A percentile compares a stretch with the other conserved stretches of the same genome.
phyloP scores from a whole-genome alignment of 2,329 filamentous ascomycete genomes.

The Colletotrichum tropicicola region DNA sequence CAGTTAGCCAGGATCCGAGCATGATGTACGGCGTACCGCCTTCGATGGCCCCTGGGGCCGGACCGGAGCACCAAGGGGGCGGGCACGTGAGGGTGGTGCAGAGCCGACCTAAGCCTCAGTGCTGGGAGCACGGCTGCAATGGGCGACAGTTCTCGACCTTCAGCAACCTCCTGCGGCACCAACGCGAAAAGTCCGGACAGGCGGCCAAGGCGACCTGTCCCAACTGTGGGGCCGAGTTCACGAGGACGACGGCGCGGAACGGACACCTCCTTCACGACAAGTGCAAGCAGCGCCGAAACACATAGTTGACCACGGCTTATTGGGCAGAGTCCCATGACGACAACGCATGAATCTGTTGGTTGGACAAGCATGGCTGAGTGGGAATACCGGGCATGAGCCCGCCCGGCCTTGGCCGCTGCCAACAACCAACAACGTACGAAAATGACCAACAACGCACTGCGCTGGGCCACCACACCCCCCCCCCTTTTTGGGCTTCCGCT shows the following conservation, averaged over 20 bases:
- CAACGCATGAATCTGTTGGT: constrained; percentile 5
- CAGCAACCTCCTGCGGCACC: constrained; percentile 91
- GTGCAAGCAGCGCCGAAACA: constrained; percentile 78
- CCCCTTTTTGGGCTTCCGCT: neutral
- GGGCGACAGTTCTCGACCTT: constrained; percentile 96
- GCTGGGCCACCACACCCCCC: neutral
- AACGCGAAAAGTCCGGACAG: constrained; percentile 93
- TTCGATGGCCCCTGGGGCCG: constrained; percentile 45
- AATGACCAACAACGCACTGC: constrained; percentile 9
- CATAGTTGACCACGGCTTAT: constrained; percentile 21
- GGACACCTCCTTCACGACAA: constrained; percentile 89
- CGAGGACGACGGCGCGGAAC: constrained; percentile 86
- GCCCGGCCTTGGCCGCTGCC: neutral
- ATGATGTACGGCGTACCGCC: constrained; percentile 55
- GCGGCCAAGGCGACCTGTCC: constrained; percentile 89
- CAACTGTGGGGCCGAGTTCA: constrained; percentile 93
- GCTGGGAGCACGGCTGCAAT: constrained; percentile 97
- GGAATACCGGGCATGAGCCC: neutral
- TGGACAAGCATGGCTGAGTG: neutral
- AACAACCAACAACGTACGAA: constrained; percentile 5
- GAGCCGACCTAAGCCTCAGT: constrained; percentile 89
- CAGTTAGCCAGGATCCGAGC: constrained; percentile 45
- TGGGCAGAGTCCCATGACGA: neutral
- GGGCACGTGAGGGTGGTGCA: constrained; percentile 75
- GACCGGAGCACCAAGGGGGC: constrained; percentile 44